Evolutionary conservation across 2,329 filamentous ascomycete species (phyloP).

Genomic region (Colletotrichum sp.): DNA sequence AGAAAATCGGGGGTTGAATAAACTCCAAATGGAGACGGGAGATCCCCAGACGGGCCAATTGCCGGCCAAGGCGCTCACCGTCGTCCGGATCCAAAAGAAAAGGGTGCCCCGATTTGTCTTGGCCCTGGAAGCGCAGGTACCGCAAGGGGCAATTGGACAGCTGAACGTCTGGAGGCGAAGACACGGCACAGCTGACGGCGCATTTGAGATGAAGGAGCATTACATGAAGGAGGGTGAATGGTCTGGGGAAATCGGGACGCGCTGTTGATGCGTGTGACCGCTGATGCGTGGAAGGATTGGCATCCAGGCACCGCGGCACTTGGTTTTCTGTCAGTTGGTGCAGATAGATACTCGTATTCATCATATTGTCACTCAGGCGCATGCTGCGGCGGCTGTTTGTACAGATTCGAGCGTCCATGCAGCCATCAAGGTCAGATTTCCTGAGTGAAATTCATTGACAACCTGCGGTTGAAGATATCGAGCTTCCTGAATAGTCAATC

Average conservation of each 20-base stretch:
- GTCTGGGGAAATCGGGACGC: background rate
- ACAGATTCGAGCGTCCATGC: background rate
- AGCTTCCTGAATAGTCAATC: slow-evolving; percentile 5
- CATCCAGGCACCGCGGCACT: background rate
- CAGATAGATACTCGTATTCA: background rate
- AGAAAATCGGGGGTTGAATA: background rate
- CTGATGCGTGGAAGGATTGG: background rate
- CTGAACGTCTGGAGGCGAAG: background rate
- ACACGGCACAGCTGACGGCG: background rate
- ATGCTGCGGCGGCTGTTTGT: background rate
- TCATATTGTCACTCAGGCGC: background rate
- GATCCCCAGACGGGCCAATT: slow-evolving; percentile 7
- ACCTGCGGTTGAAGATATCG: background rate
- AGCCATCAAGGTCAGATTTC: background rate
- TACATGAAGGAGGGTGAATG: background rate
- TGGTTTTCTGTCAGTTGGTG: background rate
- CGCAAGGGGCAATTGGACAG: background rate
- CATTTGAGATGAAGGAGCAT: background rate
- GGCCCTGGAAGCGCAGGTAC: background rate
- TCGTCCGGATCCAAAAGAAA: background rate
- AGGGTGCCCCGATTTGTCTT: background rate
- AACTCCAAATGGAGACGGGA: slow-evolving; percentile 8
- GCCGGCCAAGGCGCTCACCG: background rate
- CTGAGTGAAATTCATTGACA: background rate
- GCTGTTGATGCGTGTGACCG: background rate